Evolutionary conservation across 345 rosid species (phyloP).

Genomic region (Turnera subulata): DNA sequence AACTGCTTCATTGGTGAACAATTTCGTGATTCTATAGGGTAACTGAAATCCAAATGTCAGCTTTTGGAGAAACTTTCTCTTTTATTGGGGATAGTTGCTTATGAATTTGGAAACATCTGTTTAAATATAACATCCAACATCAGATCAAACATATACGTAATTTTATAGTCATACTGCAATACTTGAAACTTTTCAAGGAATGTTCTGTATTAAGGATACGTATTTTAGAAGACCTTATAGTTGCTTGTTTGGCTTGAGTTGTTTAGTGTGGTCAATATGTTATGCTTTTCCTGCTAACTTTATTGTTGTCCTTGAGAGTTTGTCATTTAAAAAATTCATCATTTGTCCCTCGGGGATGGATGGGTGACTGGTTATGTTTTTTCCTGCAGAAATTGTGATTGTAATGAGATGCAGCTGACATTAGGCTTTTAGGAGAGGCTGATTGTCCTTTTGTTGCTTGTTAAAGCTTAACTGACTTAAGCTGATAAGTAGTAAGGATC

Average conservation of each 20-base stretch:
- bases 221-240: neutral
- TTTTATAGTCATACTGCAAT: no score
- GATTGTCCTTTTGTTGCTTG: neutral
- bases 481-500: neutral
- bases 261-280: neutral
- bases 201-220: neutral
- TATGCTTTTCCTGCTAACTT: neutral
- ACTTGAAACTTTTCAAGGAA: no score
- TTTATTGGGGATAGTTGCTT: conserved; percentile 11
- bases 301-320: neutral
- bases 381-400: neutral
- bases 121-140: no score
- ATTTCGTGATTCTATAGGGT: conserved; percentile 7
- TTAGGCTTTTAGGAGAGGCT: conserved; percentile 9
- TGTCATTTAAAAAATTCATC: neutral
- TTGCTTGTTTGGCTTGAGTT: neutral
- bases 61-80: neutral
- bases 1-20: conserved; percentile 16
- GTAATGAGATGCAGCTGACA: conserved; percentile 1
- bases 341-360: neutral
- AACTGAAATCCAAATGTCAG: neutral
- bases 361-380: conserved; percentile 1
- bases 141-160: no score
- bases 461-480: neutral
- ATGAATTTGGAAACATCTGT: conserved; percentile 7